Percentiles rank a stretch among this genome's conserved stretches.
phyloP scores from a whole-genome alignment of 2,329 filamentous ascomycete genomes.

The Didymella sp. region DNA sequence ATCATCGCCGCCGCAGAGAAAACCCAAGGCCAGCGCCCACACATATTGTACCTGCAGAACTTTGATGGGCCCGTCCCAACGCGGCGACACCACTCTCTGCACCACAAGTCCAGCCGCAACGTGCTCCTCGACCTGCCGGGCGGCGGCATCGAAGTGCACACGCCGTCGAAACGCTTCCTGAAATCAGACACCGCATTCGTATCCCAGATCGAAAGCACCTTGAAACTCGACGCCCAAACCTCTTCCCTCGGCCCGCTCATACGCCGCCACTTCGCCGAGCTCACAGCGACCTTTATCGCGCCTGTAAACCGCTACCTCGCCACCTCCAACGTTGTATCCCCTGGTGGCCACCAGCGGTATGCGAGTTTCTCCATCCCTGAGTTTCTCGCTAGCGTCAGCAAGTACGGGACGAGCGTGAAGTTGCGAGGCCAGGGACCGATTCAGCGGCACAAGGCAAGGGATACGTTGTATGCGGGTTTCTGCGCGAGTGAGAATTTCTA shows the following conservation, averaged over 20 bases:
- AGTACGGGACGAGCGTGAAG: constrained; percentile 51
- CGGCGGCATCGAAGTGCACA: constrained; percentile 49
- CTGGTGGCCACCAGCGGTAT: constrained; percentile 48
- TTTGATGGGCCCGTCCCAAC: constrained; percentile 46
- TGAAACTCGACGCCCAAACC: constrained; percentile 42
- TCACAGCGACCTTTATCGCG: constrained; percentile 51
- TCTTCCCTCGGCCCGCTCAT: constrained; percentile 48
- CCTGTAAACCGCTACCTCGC: constrained; percentile 52
- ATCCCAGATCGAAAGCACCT: constrained; percentile 43
- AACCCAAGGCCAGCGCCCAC: constrained; percentile 44
- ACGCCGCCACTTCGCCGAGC: constrained; percentile 52
- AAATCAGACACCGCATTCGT: constrained; percentile 48
- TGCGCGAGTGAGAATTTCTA: constrained; percentile 51
- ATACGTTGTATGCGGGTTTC: constrained; percentile 49
- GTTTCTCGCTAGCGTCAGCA: constrained; percentile 48
- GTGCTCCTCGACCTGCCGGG: constrained; percentile 50
- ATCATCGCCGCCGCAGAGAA: constrained; percentile 46
- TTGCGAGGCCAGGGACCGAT: constrained; percentile 49
- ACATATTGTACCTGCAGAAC: constrained; percentile 50
- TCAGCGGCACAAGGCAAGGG: constrained; percentile 47
- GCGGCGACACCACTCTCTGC: constrained; percentile 47
- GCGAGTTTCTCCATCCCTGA: constrained; percentile 49
- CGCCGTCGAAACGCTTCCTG: constrained; percentile 48
- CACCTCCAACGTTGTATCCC: constrained; percentile 44
- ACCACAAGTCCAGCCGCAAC: constrained; percentile 46